Conservation (phyloP, 192 early-diverging fungal genomes). For the Martensiomyces pterosporus region DNA sequence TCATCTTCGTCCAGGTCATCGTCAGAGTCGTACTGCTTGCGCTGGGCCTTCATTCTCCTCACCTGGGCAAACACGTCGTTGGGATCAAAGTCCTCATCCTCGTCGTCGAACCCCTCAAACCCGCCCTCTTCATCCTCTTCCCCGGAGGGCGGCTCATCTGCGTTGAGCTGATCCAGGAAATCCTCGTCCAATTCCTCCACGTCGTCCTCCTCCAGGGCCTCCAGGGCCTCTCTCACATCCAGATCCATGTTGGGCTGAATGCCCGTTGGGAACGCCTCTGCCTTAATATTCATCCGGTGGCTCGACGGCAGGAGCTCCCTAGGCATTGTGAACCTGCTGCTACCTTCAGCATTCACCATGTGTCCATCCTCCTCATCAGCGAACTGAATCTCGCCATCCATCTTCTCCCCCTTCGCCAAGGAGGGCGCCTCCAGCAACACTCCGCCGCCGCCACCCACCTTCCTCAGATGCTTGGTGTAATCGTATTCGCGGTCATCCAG, state of each 20-base stretch:
- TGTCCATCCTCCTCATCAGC: conserved; percentile 26
- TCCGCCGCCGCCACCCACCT: conserved; percentile 72
- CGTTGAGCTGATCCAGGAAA: conserved; percentile 79
- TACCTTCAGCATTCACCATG: conserved; percentile 15
- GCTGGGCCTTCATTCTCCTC: conserved; percentile 42
- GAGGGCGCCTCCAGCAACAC: conserved; percentile 69
- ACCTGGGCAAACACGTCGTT: conserved; percentile 46
- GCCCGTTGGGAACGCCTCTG: conserved; percentile 56
- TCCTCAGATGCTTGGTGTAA: conserved; percentile 88
- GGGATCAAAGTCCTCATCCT: conserved; percentile 38
- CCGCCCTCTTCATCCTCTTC: conserved; percentile 51
- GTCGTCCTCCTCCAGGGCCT: conserved; percentile 88
- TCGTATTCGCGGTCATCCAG: conserved; percentile 91
- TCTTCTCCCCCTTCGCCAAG: conserved; percentile 47
- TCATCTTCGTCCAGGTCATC: conserved; percentile 27
- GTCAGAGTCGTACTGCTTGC: conserved; percentile 38
- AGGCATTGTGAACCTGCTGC: conserved; percentile 59
- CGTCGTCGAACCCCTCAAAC: conserved; percentile 29
- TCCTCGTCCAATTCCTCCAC: conserved; percentile 77
- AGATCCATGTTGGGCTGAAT: conserved; percentile 76
- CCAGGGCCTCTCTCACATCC: conserved; percentile 80
- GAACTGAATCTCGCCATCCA: conserved; percentile 45
- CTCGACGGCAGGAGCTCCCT: conserved; percentile 69
- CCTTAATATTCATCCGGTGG: conserved; percentile 70
- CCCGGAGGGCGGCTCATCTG: conserved; percentile 61